phyloP scores from a whole-genome alignment of 2,329 filamentous ascomycete genomes.

The Colletotrichum lini region DNA sequence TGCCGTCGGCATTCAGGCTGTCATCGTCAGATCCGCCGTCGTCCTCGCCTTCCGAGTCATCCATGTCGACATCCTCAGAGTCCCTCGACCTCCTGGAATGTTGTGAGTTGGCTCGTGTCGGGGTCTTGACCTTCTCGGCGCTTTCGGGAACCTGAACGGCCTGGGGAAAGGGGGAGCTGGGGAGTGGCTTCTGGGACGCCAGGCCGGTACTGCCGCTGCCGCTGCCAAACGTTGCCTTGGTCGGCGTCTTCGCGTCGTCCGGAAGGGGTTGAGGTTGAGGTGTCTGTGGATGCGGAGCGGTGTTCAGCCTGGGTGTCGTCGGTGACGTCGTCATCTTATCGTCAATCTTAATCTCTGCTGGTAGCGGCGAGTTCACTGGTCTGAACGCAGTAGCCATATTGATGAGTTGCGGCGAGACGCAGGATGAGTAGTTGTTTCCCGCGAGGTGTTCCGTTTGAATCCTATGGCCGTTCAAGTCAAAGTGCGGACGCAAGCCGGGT shows the following conservation, averaged over 20 bases:
- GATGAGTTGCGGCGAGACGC: constrained; percentile 14
- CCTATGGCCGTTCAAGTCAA: constrained; percentile 44
- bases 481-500: constrained; percentile 22
- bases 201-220: constrained; percentile 49
- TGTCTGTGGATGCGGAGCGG: constrained; percentile 49
- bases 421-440: constrained; percentile 13
- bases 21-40: constrained; percentile 76
- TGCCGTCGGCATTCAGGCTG: constrained; percentile 73
- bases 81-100: constrained; percentile 72
- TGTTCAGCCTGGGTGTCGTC: constrained; percentile 53
- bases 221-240: constrained; percentile 67
- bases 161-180: constrained; percentile 66
- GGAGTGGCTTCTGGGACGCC: constrained; percentile 67
- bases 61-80: constrained; percentile 82
- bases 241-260: constrained; percentile 73
- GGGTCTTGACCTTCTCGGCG: constrained; percentile 57
- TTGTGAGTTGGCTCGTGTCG: constrained; percentile 71
- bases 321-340: constrained; percentile 56
- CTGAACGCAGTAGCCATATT: constrained; percentile 66
- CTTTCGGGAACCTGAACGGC: constrained; percentile 63
- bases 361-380: constrained; percentile 61
- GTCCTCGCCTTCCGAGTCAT: constrained; percentile 78
- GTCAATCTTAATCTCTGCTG: constrained; percentile 51
- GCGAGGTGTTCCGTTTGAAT: constrained; percentile 36
- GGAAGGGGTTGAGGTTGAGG: constrained; percentile 25